Evolutionary conservation across 768 basidiomycete species (phyloP).

Genomic region (Lactifluus hygrophoroides): DNA sequence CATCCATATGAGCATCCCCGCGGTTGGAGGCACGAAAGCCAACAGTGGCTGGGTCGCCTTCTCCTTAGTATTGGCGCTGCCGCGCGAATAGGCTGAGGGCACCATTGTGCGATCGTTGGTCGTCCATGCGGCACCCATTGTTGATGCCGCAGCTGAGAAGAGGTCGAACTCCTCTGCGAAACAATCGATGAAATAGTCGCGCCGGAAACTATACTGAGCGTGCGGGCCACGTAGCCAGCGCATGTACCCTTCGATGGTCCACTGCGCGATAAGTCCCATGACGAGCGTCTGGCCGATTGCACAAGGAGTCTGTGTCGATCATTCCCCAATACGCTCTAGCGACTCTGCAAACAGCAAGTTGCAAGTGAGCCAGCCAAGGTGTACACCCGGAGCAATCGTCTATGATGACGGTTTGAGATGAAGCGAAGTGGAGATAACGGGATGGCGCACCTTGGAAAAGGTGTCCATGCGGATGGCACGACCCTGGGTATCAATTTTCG

Average conservation of each 20-base stretch:
- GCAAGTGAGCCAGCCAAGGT: slow-evolving; percentile 76
- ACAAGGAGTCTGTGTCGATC: slow-evolving; percentile 57
- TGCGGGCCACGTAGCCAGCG: slow-evolving; percentile 67
- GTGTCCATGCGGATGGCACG: slow-evolving; percentile 79
- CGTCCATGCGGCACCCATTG: slow-evolving; percentile 22
- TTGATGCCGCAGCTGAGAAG: slow-evolving; percentile 27
- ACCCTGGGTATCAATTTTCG: slow-evolving; percentile 68
- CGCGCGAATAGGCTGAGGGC: slow-evolving; percentile 35
- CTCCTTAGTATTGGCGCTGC: slow-evolving; percentile 39
- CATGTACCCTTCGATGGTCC: slow-evolving; percentile 64
- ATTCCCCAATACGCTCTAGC: slow-evolving; percentile 61
- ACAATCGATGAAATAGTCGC: slow-evolving; percentile 57
- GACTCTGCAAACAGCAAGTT: slow-evolving; percentile 69
- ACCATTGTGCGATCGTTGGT: slow-evolving; percentile 27
- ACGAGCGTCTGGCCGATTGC: slow-evolving; percentile 67
- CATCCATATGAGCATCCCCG: slow-evolving; percentile 83
- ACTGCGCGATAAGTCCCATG: slow-evolving; percentile 49
- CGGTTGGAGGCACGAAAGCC: slow-evolving; percentile 63
- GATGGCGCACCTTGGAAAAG: slow-evolving; percentile 52
- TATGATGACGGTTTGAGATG: slow-evolving; percentile 27
- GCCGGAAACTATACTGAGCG: slow-evolving; percentile 46
- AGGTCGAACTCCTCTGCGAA: slow-evolving; percentile 57
- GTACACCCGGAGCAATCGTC: slow-evolving; percentile 71
- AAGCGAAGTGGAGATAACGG: neutral
- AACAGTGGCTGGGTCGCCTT: slow-evolving; percentile 37